A percentile compares a stretch with the other conserved stretches of the same genome.
phyloP scores from a whole-genome alignment of 2,329 filamentous ascomycete species.

The Aspergillus candidus region DNA sequence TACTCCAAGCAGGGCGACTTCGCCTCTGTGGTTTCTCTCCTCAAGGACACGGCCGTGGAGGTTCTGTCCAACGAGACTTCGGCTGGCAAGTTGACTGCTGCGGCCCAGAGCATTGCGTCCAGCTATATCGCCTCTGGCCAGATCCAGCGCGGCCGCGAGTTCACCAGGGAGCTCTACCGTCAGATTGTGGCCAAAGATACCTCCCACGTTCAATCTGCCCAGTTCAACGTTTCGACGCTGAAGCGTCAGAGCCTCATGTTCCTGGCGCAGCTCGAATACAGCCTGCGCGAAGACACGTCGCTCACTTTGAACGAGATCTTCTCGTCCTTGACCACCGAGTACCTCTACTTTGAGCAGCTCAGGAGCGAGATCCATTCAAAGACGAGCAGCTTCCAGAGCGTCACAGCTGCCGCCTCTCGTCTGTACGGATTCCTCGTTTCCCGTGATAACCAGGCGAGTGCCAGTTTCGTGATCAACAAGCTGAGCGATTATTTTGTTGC shows the following conservation, averaged over 20 bases:
- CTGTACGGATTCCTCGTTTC: constrained; percentile 28
- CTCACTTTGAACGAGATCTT: constrained; percentile 39
- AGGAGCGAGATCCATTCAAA: constrained; percentile 34
- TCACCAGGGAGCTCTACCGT: constrained; percentile 35
- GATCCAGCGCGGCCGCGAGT: constrained; percentile 26
- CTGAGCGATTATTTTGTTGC: constrained; percentile 28
- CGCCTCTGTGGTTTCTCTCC: constrained; percentile 25
- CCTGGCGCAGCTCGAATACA: constrained; percentile 43
- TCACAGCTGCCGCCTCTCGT: constrained; percentile 31
- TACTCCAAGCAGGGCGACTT: constrained; percentile 30
- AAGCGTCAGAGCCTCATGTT: constrained; percentile 37
- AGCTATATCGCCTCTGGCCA: constrained; percentile 33
- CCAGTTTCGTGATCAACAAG: constrained; percentile 25
- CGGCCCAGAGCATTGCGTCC: constrained; percentile 32
- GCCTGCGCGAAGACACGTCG: constrained; percentile 20
- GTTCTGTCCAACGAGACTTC: constrained; percentile 30
- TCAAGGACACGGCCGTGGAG: constrained; percentile 29
- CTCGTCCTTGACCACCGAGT: constrained; percentile 40
- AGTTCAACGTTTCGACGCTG: constrained; percentile 31
- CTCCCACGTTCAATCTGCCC: constrained; percentile 22
- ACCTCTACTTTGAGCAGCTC: constrained; percentile 37
- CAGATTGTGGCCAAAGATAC: constrained; percentile 36
- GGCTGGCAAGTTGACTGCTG: constrained; percentile 24
- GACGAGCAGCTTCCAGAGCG: constrained; percentile 30
- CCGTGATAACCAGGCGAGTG: constrained; percentile 19